These are phyloP conservation scores for Pyrus communis DNA, from an alignment of 306 rosid species.

Conservation along the genomic window DNA sequence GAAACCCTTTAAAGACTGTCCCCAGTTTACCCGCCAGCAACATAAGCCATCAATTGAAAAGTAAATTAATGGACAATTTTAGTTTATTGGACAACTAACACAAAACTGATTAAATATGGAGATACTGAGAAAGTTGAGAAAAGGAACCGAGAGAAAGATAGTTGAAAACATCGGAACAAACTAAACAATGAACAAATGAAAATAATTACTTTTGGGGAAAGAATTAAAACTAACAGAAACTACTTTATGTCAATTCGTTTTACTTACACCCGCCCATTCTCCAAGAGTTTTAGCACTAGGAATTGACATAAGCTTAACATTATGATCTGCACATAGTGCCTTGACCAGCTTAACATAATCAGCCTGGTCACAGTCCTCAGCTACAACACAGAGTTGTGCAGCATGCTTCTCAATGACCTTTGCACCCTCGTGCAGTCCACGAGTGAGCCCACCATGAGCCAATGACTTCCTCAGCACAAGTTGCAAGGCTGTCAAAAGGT, in stretches of 20 bases:
- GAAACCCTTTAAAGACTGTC: neutral
- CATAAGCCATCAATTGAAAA: neutral
- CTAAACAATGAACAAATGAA: neutral
- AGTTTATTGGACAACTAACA: neutral
- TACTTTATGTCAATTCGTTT: neutral
- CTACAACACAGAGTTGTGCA: constrained; percentile 78
- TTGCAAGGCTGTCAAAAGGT: constrained; percentile 50
- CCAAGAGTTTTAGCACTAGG: constrained; percentile 89
- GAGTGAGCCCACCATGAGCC: constrained; percentile 77
- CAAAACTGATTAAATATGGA: neutral
- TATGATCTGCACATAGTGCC: constrained; percentile 82
- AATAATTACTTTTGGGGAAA: neutral
- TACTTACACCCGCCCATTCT: constrained; percentile 95
- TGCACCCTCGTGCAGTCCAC: constrained; percentile 78
- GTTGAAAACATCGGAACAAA: neutral
- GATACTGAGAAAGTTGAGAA: neutral
- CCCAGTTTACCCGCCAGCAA: neutral
- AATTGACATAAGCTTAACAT: constrained; percentile 58
- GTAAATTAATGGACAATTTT: neutral
- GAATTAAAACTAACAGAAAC: neutral
- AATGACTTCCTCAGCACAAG: constrained; percentile 75
- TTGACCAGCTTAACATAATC: constrained; percentile 80
- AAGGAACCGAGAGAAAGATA: neutral
- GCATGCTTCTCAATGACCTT: constrained; percentile 77
- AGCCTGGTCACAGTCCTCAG: constrained; percentile 83